These are phyloP conservation scores for Streptanthus diversifolius DNA, from an alignment of 345 rosid species.

Conservation along the genomic window DNA sequence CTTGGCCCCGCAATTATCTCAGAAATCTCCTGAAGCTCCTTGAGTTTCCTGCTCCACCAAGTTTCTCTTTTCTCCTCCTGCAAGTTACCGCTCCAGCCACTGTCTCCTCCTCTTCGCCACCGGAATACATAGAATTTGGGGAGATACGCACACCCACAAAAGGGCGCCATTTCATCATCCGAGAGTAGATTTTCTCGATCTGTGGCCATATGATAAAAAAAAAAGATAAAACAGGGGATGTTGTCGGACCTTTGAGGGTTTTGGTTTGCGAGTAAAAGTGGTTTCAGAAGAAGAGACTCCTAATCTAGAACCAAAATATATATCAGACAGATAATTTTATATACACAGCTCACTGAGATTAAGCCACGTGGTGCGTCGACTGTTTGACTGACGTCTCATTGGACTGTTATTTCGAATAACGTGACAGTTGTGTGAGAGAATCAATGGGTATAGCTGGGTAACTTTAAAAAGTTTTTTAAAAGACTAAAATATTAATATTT, in stretches of 20 bases:
- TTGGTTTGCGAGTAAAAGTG: not conserved
- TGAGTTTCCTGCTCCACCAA: constrained; percentile 39
- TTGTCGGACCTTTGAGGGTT: too few species aligned
- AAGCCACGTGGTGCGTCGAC: constrained; percentile 7
- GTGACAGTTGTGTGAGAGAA: constrained; percentile 26
- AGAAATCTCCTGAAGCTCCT: constrained; percentile 41
- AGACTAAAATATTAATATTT: too few species aligned
- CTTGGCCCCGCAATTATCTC: constrained; percentile 54
- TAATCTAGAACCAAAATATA: not conserved
- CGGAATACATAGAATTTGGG: not conserved
- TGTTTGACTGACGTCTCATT: constrained; percentile 13
- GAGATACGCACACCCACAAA: constrained; percentile 44
- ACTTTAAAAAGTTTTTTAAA: too few species aligned
- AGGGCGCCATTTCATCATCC: constrained; percentile 25
- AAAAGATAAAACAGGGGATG: not conserved
- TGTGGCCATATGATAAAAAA: constrained; percentile 19
- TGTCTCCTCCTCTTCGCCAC: constrained; percentile 25
- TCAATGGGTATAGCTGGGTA: constrained; percentile 10
- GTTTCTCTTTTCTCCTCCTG: constrained; percentile 31
- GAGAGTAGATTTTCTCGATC: constrained; percentile 24
- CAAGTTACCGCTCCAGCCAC: constrained; percentile 12
- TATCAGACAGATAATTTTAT: not conserved
- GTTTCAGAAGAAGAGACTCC: not conserved
- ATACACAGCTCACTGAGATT: not conserved
- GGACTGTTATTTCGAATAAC: not conserved